Evolutionary conservation across 1,284 basidiomycete genomes (phyloP).

Genomic region (Marasmius oreades): DNA sequence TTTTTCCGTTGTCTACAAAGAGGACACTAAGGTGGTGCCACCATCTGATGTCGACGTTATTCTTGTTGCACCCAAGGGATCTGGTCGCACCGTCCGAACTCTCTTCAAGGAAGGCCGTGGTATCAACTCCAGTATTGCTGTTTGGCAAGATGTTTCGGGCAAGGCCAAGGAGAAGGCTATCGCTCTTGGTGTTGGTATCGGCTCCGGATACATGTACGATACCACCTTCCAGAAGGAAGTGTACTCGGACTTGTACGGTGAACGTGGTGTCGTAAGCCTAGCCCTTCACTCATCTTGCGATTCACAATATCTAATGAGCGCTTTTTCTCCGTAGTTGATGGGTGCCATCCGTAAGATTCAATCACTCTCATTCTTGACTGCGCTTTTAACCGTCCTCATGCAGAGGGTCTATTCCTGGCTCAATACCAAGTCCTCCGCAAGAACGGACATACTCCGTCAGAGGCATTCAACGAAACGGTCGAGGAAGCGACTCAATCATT

Average conservation of each 20-base stretch:
- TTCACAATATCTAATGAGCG: constrained; percentile 17
- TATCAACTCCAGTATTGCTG: constrained; percentile 88
- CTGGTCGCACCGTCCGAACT: constrained; percentile 97
- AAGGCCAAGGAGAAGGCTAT: constrained; percentile 97
- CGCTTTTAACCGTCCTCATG: constrained; percentile 15
- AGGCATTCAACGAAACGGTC: constrained; percentile 99
- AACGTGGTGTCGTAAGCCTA: constrained; percentile 91
- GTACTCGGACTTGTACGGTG: constrained; percentile 98
- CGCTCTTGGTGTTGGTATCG: constrained; percentile 92
- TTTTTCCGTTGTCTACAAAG: constrained; percentile 98
- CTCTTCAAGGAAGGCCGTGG: constrained; percentile 99
- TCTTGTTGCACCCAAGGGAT: constrained; percentile 98
- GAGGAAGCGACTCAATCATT: constrained; percentile 99
- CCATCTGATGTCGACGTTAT: constrained; percentile 97
- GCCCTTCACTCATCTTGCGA: not conserved
- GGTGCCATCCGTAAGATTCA: constrained; percentile 85
- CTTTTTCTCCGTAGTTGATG: constrained; percentile 69
- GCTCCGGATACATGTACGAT: constrained; percentile 97
- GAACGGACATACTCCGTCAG: constrained; percentile 97
- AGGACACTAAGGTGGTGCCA: constrained; percentile 92
- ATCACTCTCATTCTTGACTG: constrained; percentile 1
- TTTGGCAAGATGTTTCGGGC: constrained; percentile 94
- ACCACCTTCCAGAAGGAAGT: constrained; percentile 99
- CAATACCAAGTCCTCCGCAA: constrained; percentile 99
- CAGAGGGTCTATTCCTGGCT: constrained; percentile 97